Conservation (phyloP, 2,329 filamentous ascomycete genomes). For the Hypoxylon sp. region DNA sequence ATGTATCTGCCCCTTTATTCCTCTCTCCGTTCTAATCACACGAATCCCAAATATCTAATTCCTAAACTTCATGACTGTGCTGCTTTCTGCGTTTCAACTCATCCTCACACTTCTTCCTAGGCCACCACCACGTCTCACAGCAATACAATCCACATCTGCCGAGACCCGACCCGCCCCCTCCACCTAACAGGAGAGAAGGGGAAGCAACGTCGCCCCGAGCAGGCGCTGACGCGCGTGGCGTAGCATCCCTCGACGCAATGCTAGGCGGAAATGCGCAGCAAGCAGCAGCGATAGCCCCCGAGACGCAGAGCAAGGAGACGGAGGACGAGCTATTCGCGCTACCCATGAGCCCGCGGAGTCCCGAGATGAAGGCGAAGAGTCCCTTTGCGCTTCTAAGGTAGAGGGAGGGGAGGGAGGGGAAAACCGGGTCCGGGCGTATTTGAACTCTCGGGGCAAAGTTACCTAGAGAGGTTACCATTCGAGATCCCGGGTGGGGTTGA, state of each 20-base stretch:
- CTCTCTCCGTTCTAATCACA: background rate
- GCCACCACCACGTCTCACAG: slow-evolving; percentile 16
- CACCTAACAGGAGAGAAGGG: slow-evolving; percentile 5
- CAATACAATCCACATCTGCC: slow-evolving; percentile 29
- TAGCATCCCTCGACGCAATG: slow-evolving; percentile 60
- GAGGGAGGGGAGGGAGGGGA: slow-evolving; percentile 13
- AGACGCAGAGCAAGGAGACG: slow-evolving; percentile 62
- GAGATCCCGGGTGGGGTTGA: background rate
- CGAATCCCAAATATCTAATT: background rate
- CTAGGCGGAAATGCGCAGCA: slow-evolving; percentile 56
- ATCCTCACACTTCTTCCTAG: slow-evolving; percentile 15
- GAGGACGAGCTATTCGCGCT: slow-evolving; percentile 91
- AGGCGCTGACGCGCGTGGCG: slow-evolving; percentile 49
- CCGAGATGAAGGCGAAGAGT: slow-evolving; percentile 82
- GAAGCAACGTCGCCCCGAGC: slow-evolving; percentile 10
- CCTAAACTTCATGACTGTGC: background rate
- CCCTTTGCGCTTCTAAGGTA: slow-evolving; percentile 75
- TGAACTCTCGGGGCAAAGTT: background rate
- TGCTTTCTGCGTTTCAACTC: background rate
- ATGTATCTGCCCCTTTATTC: background rate
- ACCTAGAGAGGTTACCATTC: background rate
- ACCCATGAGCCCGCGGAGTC: slow-evolving; percentile 87
- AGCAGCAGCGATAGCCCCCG: slow-evolving; percentile 49
- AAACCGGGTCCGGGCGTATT: background rate
- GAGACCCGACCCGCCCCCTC: slow-evolving; percentile 17